Evolutionary conservation across 2,329 filamentous ascomycete genomes (phyloP).

Genomic region (Claviceps arundinis): DNA sequence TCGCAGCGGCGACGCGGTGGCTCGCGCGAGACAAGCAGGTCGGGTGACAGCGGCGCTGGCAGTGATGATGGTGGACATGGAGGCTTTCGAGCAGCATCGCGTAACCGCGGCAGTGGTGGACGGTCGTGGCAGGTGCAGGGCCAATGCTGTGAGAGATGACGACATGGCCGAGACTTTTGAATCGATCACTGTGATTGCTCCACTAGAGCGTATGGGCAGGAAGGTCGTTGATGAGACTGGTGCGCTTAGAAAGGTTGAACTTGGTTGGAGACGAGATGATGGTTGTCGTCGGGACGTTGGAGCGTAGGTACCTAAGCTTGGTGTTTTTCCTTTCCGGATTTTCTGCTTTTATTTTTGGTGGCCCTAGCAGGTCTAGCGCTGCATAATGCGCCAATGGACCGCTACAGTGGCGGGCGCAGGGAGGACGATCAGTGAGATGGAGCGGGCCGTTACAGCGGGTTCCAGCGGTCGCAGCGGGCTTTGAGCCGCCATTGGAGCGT

Average conservation of each 20-base stretch:
- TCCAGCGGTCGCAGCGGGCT: too few species aligned
- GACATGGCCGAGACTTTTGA: slow-evolving; percentile 12
- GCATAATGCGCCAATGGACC: too few species aligned
- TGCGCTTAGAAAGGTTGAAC: background rate
- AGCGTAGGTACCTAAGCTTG: too few species aligned
- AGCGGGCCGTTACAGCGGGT: too few species aligned
- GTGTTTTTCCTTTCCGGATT: too few species aligned
- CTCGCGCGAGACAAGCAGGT: slow-evolving; percentile 12
- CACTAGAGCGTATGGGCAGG: background rate
- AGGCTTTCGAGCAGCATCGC: slow-evolving; percentile 15
- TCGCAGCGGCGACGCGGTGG: slow-evolving; percentile 7
- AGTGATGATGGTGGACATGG: slow-evolving; percentile 14
- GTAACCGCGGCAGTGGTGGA: slow-evolving; percentile 11
- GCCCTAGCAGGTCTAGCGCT: too few species aligned
- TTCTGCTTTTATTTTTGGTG: too few species aligned
- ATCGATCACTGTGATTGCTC: background rate
- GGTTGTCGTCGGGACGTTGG: background rate
- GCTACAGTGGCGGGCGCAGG: too few species aligned
- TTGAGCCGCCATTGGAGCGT: too few species aligned
- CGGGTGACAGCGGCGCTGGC: slow-evolving; percentile 7
- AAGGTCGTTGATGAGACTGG: background rate
- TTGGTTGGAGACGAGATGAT: background rate
- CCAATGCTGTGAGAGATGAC: slow-evolving; percentile 19
- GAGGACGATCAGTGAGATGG: too few species aligned
- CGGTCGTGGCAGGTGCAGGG: slow-evolving; percentile 17